These are phyloP conservation scores for Cladosporium cucumerinum DNA, from an alignment of 2,329 filamentous ascomycete species.

Conservation along the genomic window DNA sequence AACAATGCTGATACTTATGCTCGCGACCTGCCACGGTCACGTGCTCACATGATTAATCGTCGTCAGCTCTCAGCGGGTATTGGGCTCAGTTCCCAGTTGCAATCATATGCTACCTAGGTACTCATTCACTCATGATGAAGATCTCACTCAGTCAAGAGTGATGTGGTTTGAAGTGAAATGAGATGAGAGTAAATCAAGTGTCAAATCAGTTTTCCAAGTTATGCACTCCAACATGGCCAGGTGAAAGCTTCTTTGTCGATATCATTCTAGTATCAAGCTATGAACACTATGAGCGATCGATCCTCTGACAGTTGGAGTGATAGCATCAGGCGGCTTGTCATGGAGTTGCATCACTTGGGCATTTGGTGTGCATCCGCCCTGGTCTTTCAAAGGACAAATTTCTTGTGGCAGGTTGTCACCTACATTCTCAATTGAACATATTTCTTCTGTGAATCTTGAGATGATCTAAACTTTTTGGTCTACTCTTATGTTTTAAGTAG, in stretches of 20 bases:
- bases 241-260: not conserved
- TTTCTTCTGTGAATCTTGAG: not conserved
- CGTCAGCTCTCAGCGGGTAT: not conserved
- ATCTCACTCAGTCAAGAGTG: not conserved
- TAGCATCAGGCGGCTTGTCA: not conserved
- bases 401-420: not conserved
- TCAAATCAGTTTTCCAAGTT: not conserved
- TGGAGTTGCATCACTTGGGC: accelerated
- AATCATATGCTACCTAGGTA: not conserved
- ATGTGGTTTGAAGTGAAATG: not conserved
- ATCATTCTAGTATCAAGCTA: not conserved
- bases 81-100: not conserved
- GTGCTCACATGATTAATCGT: not conserved
- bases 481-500: not conserved
- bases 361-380: not conserved
- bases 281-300: not conserved
- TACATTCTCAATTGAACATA: not conserved
- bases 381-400: not conserved
- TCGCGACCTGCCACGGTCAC: not conserved
- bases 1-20: not conserved
- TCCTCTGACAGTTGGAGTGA: not conserved
- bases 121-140: not conserved
- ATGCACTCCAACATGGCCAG: not conserved
- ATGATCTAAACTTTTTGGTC: not conserved
- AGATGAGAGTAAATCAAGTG: not conserved